Base-by-base conservation (phyloP, 116 monocot species). In the Trichopus zeylanicus region DNA sequence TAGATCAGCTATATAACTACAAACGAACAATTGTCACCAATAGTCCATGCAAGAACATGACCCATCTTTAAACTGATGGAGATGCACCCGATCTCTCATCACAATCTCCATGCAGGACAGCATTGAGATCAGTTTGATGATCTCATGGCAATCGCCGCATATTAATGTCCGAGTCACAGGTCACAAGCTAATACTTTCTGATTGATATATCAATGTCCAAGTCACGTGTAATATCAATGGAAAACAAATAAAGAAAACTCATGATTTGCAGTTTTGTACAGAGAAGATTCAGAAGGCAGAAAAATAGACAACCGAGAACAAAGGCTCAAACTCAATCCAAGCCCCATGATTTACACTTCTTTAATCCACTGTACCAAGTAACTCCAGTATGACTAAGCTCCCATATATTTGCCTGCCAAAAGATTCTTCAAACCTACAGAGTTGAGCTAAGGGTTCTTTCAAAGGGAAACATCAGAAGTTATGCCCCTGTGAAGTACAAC, bases 31-130 rank as follows among this genome's bases (percentile, higher is more conserved):
- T 12, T 26, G 65, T 84, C 70, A 84, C 84, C 84, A 79, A 51
- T 70, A 79, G 70, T 76, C 84, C 70, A 60, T 67, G 67, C 84
- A 84, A 47, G 84, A 76, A 48, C 84, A 84, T 1, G 59, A 69
- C 18, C 84, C 79, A 66, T 80, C 80, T 53, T 38, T 79, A 35
- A 79, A 84, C n/a, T 76, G 75, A 67, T 84, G 84, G 67, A 76
- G 80, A 26, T 80, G 57, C 57, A 67, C 66, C 28, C 84, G 66
- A 61, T 84, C 80, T 51, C 84, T 79, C 51, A 79, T 69, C 23
- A 84, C 38, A 48, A 84, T 84, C 69, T 84, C 84, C 19, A 76
- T 69, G 11, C 28, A 26, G 18, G 79, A 85, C 30, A 73, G 59
- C 3, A 25, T 35, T 5, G 84, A 85, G 18, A 85, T 65, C 66